Evolutionary conservation across 2,329 filamentous ascomycete genomes (phyloP), one percentile per base, ranked within the genome.

Genomic region (Colletotrichum plurivorum): DNA sequence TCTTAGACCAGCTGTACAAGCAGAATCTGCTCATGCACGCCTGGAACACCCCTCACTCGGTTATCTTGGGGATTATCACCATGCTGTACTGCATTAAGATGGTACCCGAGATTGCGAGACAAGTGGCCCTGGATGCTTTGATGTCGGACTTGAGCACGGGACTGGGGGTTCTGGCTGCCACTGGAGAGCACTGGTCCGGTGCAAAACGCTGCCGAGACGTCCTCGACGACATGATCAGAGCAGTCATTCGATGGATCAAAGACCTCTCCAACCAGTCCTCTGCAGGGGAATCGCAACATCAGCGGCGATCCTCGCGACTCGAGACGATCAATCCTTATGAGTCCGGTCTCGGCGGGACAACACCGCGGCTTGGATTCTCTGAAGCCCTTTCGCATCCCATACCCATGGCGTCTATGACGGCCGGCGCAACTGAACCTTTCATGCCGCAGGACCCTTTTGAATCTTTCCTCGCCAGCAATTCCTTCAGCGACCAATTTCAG

Each of bases 71-170:
- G 8, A 83, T 82, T 0, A 78, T 88, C 10, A 85, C 85, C 0
- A 81, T 87, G 71, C 75, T 88, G 0, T 85, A 87, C 71, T 86
- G 84, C 53, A 80, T 87, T 49, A 84, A 85, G 73, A 80, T 80
- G 5, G 78, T 85, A 0, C 81, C 84, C 0, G 75, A 79, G 3
- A 78, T 86, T 18, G 78, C 83, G 1, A 74, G 74, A 1, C 73
- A 75, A 1, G 78, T 79, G 1, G 75, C 77, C 1, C 22, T 66
- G 36, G 67, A 69, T 36, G 18, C 20, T 1, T 73, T 87, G 3
- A 80, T 83, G 67, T 76, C 76, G 0, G 81, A 84, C 25, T 73
- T 86, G 12, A 80, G 79, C 22, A 78, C 80, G 1, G 78, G 83
- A 0, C 75, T 84, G 12, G 85, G 84, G 15, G 80, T 87, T 0